Percentiles rank a stretch among this genome's conserved stretches.
These are phyloP conservation scores for Trichoderma virens DNA, from an alignment of 495 filamentous ascomycete genomes.

Conservation along the genomic window DNA sequence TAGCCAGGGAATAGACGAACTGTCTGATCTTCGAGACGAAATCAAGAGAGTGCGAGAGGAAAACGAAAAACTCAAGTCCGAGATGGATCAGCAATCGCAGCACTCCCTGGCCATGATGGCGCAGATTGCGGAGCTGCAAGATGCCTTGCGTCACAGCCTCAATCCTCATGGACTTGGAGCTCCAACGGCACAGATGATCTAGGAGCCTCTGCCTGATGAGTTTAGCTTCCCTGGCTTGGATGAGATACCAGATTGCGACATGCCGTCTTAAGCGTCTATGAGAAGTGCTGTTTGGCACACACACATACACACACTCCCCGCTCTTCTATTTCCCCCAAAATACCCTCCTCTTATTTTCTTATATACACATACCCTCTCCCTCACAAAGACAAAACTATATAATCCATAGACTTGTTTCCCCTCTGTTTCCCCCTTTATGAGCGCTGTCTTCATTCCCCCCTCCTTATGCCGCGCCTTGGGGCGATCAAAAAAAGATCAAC, in stretches of 20 bases:
- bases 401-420: neutral
- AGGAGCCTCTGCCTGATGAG: neutral
- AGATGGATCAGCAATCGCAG: conserved; percentile 23
- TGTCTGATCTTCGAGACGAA: conserved; percentile 30
- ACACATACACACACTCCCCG: neutral
- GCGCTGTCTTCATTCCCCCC: neutral
- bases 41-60: conserved; percentile 29
- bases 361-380: neutral
- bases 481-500: neutral
- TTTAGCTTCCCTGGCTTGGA: neutral
- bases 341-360: neutral
- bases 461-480: neutral
- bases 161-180: conserved; percentile 2
- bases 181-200: conserved; percentile 13
- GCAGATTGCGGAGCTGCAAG: conserved; percentile 20
- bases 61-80: conserved; percentile 29
- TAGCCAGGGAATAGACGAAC: conserved; percentile 16
- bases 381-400: neutral
- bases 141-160: conserved; percentile 16
- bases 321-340: neutral
- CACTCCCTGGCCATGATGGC: conserved; percentile 24
- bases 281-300: no score
- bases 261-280: neutral
- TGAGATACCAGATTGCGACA: neutral
- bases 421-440: neutral